Evolutionary conservation across 225 moss, liverwort and hornwort species (phyloP).

Genomic region (Straminergon stramineum): DNA sequence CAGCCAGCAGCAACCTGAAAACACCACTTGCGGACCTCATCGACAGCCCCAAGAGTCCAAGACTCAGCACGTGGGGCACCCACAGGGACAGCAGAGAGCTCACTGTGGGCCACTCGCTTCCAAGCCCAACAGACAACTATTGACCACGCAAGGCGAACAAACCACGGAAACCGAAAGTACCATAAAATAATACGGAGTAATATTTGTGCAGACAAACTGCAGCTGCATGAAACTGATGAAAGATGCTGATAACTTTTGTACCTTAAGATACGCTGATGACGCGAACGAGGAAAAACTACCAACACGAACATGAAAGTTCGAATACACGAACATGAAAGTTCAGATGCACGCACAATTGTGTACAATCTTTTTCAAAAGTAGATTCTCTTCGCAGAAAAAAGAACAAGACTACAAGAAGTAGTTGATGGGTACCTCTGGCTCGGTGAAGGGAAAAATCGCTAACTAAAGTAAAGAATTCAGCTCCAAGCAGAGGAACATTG

Average conservation of each 20-base stretch:
- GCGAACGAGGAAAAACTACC: not conserved
- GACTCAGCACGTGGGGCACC: not conserved
- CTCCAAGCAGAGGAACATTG: not conserved
- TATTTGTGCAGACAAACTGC: not conserved
- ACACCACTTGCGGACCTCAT: not conserved
- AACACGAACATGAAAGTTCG: not conserved
- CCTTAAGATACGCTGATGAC: too few relatives aligned
- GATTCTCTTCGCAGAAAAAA: not conserved
- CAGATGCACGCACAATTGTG: not conserved
- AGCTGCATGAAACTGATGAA: not conserved
- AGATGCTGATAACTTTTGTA: not conserved
- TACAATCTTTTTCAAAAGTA: not conserved
- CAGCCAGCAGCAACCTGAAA: not conserved
- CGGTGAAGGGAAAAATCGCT: not conserved
- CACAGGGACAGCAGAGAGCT: not conserved
- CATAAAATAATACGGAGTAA: not conserved
- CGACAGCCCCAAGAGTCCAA: not conserved
- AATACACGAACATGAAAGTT: not conserved
- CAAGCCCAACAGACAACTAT: not conserved
- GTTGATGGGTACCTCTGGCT: not conserved
- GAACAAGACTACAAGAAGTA: too few relatives aligned
- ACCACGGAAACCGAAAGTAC: not conserved
- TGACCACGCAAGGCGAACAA: not conserved
- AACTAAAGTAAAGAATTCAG: not conserved
- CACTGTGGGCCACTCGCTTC: not conserved